Base-by-base conservation (phyloP, 345 rosid species). In the Orychophragmus violaceus region DNA sequence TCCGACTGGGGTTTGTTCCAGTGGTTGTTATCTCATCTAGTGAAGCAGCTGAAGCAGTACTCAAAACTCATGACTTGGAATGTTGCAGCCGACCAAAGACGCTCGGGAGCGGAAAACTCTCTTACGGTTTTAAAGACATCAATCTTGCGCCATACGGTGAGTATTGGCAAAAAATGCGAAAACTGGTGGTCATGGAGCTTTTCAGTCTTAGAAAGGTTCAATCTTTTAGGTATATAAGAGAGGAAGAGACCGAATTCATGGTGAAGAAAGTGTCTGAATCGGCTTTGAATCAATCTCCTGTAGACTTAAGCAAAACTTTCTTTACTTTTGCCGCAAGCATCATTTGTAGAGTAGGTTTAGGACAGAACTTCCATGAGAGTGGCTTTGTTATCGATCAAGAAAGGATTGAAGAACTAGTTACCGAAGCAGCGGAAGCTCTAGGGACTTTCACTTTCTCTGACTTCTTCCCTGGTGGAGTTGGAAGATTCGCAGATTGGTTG, bases 21-120 rank as follows among this genome's bases (percentile, higher is more conserved):
- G 50, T 44, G 50, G 50, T 44, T 44, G 50, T 44, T 2, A 44
- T 44, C 23, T 83, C 86, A 54, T 78, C 90, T 3, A 81, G 90
- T 0, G 86, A 84, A 59, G 68, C 66, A 49, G 91, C 90, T 12
- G 81, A 80, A 65, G 84, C 76, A 46, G 68, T 86, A 63, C 88
- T 86, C n/a, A 86, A 83, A 79, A 86, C 87, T n/a, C 82, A 82
- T 16, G 88, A 86, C 53, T 41, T 64, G 12, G 76, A 72, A 29
- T 82, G 85, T 76, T 66, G 66, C 8, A 72, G 70, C 48, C 82
- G 90, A 19, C 84, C 87, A 0, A 42, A 55, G 11, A 19, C 44
- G 29, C 52, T 42, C 11, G 71, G 62, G 22, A 39, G 33, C 4
- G 44, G 22, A 5, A 66, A 55, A 27, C 53, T 70, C 28, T 32